Evolutionary conservation across 495 filamentous ascomycete species (phyloP).

Genomic region (Haplographium delicatum): DNA sequence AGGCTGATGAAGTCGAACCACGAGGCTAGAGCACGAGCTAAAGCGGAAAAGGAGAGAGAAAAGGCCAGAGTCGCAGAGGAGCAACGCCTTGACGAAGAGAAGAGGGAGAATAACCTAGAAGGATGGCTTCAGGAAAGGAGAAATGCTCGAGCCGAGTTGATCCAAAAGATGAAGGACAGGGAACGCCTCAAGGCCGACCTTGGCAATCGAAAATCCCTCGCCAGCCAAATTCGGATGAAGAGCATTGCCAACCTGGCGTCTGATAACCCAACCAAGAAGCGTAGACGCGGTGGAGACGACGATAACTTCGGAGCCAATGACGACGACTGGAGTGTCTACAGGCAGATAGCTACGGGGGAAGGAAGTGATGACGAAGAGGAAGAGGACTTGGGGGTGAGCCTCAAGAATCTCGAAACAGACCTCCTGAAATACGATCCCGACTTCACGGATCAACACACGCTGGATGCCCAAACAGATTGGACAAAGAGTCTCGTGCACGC

Average conservation of each 20-base stretch:
- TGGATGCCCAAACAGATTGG: conserved; percentile 92
- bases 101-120: conserved; percentile 75
- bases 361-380: conserved; percentile 68
- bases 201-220: conserved; percentile 91
- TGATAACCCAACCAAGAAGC: conserved; percentile 77
- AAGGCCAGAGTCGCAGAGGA: conserved; percentile 77
- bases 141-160: conserved; percentile 61
- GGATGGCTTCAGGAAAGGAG: conserved; percentile 81
- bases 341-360: conserved; percentile 75
- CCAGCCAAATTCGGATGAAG: conserved; percentile 96
- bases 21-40: conserved; percentile 84
- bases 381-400: conserved; percentile 69
- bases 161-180: conserved; percentile 87
- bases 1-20: conserved; percentile 88
- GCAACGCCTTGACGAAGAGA: conserved; percentile 74
- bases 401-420: conserved; percentile 74
- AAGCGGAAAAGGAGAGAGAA: conserved; percentile 91
- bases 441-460: conserved; percentile 85
- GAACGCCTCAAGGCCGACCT: conserved; percentile 88
- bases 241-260: conserved; percentile 93
- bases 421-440: conserved; percentile 79
- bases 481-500: conserved; percentile 83
- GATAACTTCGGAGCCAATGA: conserved; percentile 97
- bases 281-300: conserved; percentile 67
- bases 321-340: conserved; percentile 95